Base-by-base conservation (phyloP, 108 stramenopile genomes). In the Fistulifera pelliculosa region DNA sequence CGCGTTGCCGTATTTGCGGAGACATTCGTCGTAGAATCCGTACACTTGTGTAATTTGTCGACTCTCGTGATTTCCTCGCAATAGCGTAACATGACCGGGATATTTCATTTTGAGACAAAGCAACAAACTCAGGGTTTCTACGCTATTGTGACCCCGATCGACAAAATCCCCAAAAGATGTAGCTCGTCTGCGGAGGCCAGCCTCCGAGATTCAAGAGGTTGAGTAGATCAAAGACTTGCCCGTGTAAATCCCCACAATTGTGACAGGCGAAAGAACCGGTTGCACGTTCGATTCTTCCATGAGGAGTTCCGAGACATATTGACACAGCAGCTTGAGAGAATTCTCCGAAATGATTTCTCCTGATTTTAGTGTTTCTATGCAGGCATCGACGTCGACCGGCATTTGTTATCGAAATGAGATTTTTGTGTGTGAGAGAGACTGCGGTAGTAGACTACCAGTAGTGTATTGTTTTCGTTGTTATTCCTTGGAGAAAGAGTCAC, bases 1-100 rank as follows among this genome's bases (percentile, higher is more conserved):
- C 16, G 97, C 96, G 66, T 98, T 96, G 23, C 97, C 97, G 61
- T 98, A 98, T 76, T 98, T 98, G 49, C 95, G 85, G 49, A 96
- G 73, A 66, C 97, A 98, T 64, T 98, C 97, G 69, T 98, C 97
- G 64, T 97, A 98, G 67, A 97, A 97, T 19, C 94, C 94, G 43
- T 94, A 94, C 58, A 95, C 94, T 75, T 96, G 96, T 15, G 96
- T 97, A 68, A 97, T 96, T 76, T 96, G 96, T 38, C 96, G 87
- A 63, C 82, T 85, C 67, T 97, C 96, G 68, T 97, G 96, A 77
- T 97, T 97, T 10, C 95, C 95, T 24, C 95, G 70, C 38, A 97
- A 61, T 40, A 96, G 70, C 2, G 92, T 94, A 18, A 97, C 77
- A 47, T 90, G 76, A 24, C 73, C 74, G 24, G 85, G 74, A 64